Evolutionary conservation across 148 eudicot genomes (phyloP), one percentile per base, ranked within the genome.

Genomic region (Chenopodium berlandieri): DNA sequence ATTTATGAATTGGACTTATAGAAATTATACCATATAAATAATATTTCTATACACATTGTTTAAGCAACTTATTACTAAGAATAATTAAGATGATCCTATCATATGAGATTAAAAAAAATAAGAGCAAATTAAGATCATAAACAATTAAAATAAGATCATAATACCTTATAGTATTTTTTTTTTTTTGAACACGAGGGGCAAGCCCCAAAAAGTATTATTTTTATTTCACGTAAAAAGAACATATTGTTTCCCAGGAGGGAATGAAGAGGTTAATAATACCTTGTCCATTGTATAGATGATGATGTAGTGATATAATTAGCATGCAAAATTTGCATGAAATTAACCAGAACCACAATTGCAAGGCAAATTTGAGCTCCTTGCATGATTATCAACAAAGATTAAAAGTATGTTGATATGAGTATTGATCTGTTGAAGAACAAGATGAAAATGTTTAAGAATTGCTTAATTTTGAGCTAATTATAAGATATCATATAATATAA

Each of bases 281-380:
- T 44, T 67, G 68, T 44, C 20, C 73, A 32, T 32, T 23, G 75
- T 67, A 9, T 27, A 40, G 58, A 19, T 2, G 9, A 50, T 4
- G 74, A 46, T 20, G 72, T 30, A 22, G 40, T 50, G 44, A 20
- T 9, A 54, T 76, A 52, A 52, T 63, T 63, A 22, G 81, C 81
- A 78, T 44, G 73, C 22, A 75, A 4, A 68, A 3, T 67, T 66
- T 81, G 79, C 79, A 73, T 30, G 48, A 64, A 73, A 64, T 48
- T 75, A 78, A 78, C 47, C 46, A 81, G 54, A 77, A 81, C 30
- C 75, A 85, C 75, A 23, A 73, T 16, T 48, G 74, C 32, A 65
- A 85, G 71, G 66, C 60, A 54, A 68, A 72, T 12, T 30, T 56
- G 79, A 60, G 75, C 69, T 81, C 73, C 65, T 78, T 78, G 48